phyloP scores from a whole-genome alignment of 2,329 filamentous ascomycete species.

The Aureobasidium sp. region DNA sequence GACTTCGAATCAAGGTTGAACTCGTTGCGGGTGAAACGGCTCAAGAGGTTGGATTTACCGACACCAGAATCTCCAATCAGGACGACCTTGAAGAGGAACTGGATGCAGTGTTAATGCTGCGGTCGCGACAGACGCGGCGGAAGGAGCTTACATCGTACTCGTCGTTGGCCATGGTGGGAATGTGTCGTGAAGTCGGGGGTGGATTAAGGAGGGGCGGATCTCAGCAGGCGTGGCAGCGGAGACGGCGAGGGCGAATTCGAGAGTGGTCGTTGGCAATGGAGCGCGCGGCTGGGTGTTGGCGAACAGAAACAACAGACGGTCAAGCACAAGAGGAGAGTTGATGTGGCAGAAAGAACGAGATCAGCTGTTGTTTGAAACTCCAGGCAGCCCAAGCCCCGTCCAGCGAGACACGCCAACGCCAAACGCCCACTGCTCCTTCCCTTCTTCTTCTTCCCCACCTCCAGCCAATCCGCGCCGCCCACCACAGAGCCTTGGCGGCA shows the following conservation, averaged over 20 bases:
- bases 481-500: not conserved
- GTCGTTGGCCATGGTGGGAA: constrained; percentile 86
- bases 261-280: not conserved
- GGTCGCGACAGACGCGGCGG: constrained; percentile 17
- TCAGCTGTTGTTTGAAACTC: constrained; percentile 10
- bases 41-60: constrained; percentile 99
- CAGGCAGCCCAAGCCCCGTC: constrained; percentile 9
- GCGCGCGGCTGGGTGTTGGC: not conserved
- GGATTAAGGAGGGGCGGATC: constrained; percentile 13
- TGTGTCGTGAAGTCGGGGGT: constrained; percentile 4
- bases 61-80: constrained; percentile 98
- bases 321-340: not conserved
- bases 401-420: not conserved
- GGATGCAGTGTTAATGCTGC: constrained; percentile 32
- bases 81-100: constrained; percentile 99
- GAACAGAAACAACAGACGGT: not conserved
- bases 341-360: not conserved
- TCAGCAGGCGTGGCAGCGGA: not conserved
- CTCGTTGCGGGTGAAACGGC: constrained; percentile 98
- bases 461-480: not conserved
- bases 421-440: constrained; percentile 2
- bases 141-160: constrained; percentile 87
- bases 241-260: not conserved
- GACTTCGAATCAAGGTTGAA: constrained; percentile 99
- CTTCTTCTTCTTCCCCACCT: not conserved